Base-by-base conservation (phyloP, 2,329 filamentous ascomycete species). In the Penicillium psychrosexuale region DNA sequence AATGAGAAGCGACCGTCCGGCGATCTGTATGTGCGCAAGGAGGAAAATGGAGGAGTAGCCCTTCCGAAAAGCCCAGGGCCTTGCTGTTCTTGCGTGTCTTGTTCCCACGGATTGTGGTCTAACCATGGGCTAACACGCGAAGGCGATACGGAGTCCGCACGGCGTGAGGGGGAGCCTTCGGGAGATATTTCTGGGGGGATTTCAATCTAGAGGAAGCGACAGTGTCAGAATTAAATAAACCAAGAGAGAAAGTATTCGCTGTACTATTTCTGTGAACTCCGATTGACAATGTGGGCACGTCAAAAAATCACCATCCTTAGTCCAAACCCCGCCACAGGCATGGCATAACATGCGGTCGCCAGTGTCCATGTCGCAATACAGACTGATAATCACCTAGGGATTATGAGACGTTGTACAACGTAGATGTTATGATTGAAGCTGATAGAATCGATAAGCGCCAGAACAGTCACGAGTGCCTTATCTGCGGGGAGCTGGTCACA, bases 251-350 rank as follows among this genome's bases (percentile, higher is more conserved):
- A 52, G 46, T 36, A 31, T 47, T 27, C 17, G 53, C 79, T 87
- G 68, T 78, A 96, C 92, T 65, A 97, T 91, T 76, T 99, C 92
- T 15, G 85, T 90, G 62, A 90, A 86, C 19, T 96, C 90, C 36
- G 85, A 85, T 4, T 80, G 70, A 70, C 94, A 99, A n/a, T 77
- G 73, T 15, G 91, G 91, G 69, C 94, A 99, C 15, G 76, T 77
- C 59, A 96, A 75, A 27, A 82, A 86, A 61, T 82, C 86, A 61
- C 82, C 46, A 56, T 90, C 84, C 56, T 84, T 80, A 67, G 88
- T 90, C 91, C 91, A 97, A 71, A 96, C 88, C 60, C 88, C 77
- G 49, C 82, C 72, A 76, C 94, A 97, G 57, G 81, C 77, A 74
- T 97, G 91, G 74, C 94, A 99, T 72, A 83, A 95, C 51, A 97